Percentiles rank a stretch among this genome's conserved stretches.
Conservation (phyloP, 352 stramenopile genomes). For the Pythium brachiatum region DNA sequence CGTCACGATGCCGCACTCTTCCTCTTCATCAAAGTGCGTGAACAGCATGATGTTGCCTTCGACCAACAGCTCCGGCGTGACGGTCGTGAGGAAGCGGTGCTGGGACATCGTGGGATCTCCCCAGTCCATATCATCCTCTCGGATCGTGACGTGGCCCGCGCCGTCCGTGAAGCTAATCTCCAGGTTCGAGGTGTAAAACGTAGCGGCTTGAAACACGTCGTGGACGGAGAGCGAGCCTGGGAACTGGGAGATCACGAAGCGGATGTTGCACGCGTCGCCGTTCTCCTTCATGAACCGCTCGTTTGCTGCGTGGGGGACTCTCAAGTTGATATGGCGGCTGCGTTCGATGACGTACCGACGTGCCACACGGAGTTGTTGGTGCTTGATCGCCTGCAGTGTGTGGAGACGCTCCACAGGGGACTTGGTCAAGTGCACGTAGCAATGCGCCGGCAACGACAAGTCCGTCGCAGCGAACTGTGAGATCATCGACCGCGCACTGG, state of each 20-base stretch:
- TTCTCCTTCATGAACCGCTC: conserved; percentile 43
- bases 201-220: conserved; percentile 14
- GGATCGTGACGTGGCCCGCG: conserved; percentile 19
- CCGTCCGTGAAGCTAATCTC: conserved; percentile 25
- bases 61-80: conserved; percentile 26
- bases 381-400: conserved; percentile 32
- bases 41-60: conserved; percentile 24
- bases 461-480: conserved; percentile 24
- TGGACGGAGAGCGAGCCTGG: conserved; percentile 2
- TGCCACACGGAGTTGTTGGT: conserved; percentile 38
- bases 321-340: conserved; percentile 39
- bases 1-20: conserved; percentile 27
- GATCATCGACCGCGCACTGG: conserved; percentile 34
- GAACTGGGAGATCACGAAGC: conserved; percentile 31
- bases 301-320: conserved; percentile 31
- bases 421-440: conserved; percentile 41
- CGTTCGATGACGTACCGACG: conserved; percentile 41
- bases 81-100: conserved; percentile 17
- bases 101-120: conserved; percentile 14
- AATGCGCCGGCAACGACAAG: conserved; percentile 19
- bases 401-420: conserved; percentile 28
- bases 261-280: conserved; percentile 41
- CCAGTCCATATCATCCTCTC: conserved; percentile 13
- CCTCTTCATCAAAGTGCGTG: conserved; percentile 19
- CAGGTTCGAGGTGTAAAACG: conserved; percentile 21